Evolutionary conservation across 306 rosid genomes (phyloP).

Genomic region (Clitoria ternatea): DNA sequence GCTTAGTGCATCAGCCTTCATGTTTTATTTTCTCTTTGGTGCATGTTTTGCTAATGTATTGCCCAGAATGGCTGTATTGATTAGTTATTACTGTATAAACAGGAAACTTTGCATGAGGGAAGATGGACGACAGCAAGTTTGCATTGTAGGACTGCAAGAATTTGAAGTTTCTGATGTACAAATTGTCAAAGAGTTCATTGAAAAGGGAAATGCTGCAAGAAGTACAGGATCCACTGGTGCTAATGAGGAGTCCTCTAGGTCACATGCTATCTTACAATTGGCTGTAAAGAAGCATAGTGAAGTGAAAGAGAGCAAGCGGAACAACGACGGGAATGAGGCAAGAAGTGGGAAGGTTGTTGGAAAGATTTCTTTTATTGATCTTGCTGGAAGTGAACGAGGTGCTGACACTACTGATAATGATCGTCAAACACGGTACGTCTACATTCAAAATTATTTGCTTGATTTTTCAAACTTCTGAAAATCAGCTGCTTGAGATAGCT

Average conservation of each 20-base stretch:
- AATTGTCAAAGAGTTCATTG: slow-evolving; percentile 89
- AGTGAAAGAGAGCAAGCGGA: slow-evolving; percentile 75
- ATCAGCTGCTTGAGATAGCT: background rate
- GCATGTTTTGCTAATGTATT: background rate
- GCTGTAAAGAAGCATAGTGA: slow-evolving; percentile 80
- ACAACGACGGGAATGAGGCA: slow-evolving; percentile 77
- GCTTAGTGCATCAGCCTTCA: background rate
- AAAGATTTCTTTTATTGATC: slow-evolving; percentile 94
- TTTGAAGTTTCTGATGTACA: slow-evolving; percentile 97
- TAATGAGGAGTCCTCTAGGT: slow-evolving; percentile 98
- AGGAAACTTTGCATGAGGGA: slow-evolving; percentile 99
- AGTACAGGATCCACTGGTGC: slow-evolving; percentile 99
- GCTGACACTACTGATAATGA: slow-evolving; percentile 99
- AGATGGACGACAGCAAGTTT: slow-evolving; percentile 97
- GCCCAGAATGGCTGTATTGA: slow-evolving; percentile 4
- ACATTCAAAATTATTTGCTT: background rate
- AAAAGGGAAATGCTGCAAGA: slow-evolving; percentile 90
- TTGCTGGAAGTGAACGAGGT: slow-evolving; percentile 99
- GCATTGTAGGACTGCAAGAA: slow-evolving; percentile 99
- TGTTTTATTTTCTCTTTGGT: slow-evolving; percentile 12
- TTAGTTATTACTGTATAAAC: slow-evolving; percentile 20
- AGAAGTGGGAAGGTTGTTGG: slow-evolving; percentile 88
- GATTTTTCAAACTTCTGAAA: background rate
- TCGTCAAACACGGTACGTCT: slow-evolving; percentile 84
- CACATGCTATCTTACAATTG: slow-evolving; percentile 95